Conservation (phyloP, 1,139 yeast genomes). For the Insectozyma bohioensis region DNA sequence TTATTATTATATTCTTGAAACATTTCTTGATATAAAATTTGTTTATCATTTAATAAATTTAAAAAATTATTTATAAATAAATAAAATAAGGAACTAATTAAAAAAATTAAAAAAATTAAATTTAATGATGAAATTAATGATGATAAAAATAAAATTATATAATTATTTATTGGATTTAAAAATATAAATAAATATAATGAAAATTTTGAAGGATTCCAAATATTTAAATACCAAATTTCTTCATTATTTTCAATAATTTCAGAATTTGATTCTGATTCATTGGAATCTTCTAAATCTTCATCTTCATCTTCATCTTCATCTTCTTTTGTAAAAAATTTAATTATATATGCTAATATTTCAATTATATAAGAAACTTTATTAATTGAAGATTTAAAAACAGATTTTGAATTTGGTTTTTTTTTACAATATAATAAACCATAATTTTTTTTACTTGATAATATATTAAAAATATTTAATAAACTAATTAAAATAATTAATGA, state of each 20-base stretch:
- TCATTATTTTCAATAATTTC: constrained; percentile 22
- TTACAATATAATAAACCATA: constrained; percentile 43
- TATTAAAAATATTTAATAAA: constrained; percentile 29
- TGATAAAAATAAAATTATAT: constrained; percentile 33
- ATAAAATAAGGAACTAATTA: constrained; percentile 38
- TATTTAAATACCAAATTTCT: constrained; percentile 51
- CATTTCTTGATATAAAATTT: constrained; percentile 59
- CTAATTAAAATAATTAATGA: constrained; percentile 20
- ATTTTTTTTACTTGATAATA: constrained; percentile 30
- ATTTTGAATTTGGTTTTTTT: constrained; percentile 36
- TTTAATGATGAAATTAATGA: constrained; percentile 37
- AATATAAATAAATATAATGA: constrained; percentile 46
- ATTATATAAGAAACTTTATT: constrained; percentile 10
- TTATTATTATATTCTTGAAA: constrained; percentile 64
- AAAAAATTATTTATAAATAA: constrained; percentile 47
- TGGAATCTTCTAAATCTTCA: constrained; percentile 3
- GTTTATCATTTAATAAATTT: constrained; percentile 55
- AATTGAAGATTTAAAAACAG: constrained; percentile 23
- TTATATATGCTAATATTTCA: constrained; percentile 9
- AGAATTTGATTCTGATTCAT: constrained; percentile 8
- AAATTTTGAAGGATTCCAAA: constrained; percentile 62
- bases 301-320: constrained; percentile 10
- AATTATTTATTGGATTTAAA: constrained; percentile 56
- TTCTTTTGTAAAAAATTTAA: constrained; percentile 12
- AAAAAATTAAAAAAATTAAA: constrained; percentile 32